Evolutionary conservation across 805 yeast genomes (phyloP), one percentile per base, ranked within the genome.

Genomic region (Zygosaccharomyces kombuchaensis): DNA sequence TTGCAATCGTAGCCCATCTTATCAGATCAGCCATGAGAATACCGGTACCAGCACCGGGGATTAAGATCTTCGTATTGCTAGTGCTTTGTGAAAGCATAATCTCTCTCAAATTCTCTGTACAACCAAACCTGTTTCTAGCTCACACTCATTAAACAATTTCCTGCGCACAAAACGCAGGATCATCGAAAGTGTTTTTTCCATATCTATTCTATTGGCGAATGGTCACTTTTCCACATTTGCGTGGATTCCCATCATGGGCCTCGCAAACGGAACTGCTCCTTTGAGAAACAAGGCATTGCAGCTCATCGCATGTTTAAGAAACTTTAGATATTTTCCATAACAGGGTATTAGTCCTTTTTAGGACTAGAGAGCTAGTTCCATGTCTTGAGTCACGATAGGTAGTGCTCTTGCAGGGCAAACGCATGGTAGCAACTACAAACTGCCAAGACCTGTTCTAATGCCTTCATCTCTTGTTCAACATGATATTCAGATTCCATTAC

Each of bases 11-110:
- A 77, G 5, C 83, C 82, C 66, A 43, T 29, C 47, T 57, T 3
- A 75, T 78, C 49, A 79, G 65, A 36, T 80, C 82, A 36, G 72
- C 62, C n/a, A 77, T 77, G 37, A 78, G 56, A 40, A 83, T 58
- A 1, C 82, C 84, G 27, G 76, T 62, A 0, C 84, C 84, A 46
- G 81, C 75, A 1, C 84, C 84, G 1, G 84, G 83, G 12, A 75
- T 75, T 12, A 80, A 58, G 1, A 79, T 68, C 31, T 71, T 67
- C 12, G 79, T 57, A 19, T 60, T 62, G 0, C 78, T 76, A 47
- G 52, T 71, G 38, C 35, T 63, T 57, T 30, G 63, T 72, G n/a
- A 29, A 36, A 21, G n/a, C 73, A 46, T 7, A 78, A 67, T 10
- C 60, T 55, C 0, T 66, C 68, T 53, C 67, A 69, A 3, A 72